Percentiles rank a stretch among this genome's conserved stretches.
phyloP scores from a whole-genome alignment of 257 asterid species.

The Solanum arcanum region DNA sequence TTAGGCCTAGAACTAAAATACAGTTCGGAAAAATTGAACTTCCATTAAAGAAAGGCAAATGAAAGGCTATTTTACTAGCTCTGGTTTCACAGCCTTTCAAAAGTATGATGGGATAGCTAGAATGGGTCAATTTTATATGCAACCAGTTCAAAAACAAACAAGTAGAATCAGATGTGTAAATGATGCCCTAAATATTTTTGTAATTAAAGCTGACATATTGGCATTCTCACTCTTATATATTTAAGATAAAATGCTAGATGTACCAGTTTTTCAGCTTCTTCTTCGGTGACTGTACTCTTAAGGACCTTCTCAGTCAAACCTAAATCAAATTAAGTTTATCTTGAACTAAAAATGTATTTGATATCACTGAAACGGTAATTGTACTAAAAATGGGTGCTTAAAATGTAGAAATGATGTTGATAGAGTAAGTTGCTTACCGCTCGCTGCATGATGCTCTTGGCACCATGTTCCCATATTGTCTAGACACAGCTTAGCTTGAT shows the following conservation, averaged over 20 bases:
- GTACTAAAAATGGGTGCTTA: neutral
- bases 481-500: conserved; percentile 68
- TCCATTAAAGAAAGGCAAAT: neutral
- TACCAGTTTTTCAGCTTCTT: conserved; percentile 92
- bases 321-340: conserved; percentile 5
- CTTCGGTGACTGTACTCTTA: conserved; percentile 53
- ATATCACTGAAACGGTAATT: neutral
- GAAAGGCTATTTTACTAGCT: neutral
- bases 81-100: neutral
- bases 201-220: neutral
- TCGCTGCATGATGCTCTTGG: conserved; percentile 62
- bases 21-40: neutral
- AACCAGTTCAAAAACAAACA: neutral
- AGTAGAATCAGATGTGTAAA: neutral
- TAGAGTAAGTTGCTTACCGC: conserved; percentile 43
- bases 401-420: neutral
- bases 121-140: neutral
- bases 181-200: neutral
- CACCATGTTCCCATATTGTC: conserved; percentile 96
- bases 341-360: neutral
- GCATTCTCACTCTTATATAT: neutral
- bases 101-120: neutral
- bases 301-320: conserved; percentile 90
- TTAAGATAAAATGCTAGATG: neutral
- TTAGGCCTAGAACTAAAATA: neutral